phyloP scores from a whole-genome alignment of 768 basidiomycete genomes.

The Sutorius australiensis region DNA sequence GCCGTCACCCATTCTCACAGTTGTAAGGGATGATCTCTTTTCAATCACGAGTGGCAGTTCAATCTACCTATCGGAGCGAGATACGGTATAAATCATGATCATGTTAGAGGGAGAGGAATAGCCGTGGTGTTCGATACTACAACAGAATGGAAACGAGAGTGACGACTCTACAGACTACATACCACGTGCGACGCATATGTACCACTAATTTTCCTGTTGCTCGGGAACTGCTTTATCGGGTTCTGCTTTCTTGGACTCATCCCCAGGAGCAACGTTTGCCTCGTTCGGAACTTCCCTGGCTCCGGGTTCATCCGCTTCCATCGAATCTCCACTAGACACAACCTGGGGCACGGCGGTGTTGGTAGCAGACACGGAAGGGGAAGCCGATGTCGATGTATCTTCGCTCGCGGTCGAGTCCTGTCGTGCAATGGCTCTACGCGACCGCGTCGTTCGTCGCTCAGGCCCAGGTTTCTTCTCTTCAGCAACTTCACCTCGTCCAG shows the following conservation, averaged over 20 bases:
- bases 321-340: constrained; percentile 13
- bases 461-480: constrained; percentile 32
- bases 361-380: constrained; percentile 31
- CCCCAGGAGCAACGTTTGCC: background rate
- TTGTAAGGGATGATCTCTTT: no score
- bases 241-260: constrained; percentile 6
- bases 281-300: constrained; percentile 6
- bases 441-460: constrained; percentile 48
- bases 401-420: constrained; percentile 54
- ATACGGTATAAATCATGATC: constrained; percentile 16
- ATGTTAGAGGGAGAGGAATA: background rate
- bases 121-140: constrained; percentile 3
- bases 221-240: background rate
- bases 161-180: background rate
- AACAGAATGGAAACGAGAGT: constrained; percentile 1
- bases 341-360: constrained; percentile 7
- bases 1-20: no score
- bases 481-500: constrained; percentile 6
- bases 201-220: constrained; percentile 2
- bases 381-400: constrained; percentile 36
- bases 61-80: no score
- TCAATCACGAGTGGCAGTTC: no score
- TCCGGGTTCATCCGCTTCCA: constrained; percentile 12
- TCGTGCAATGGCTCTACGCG: constrained; percentile 38
- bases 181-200: background rate